A percentile compares a stretch with the other conserved stretches of the same genome.
Evolutionary conservation across 2,329 filamentous ascomycete genomes (phyloP).

Genomic region (Alternaria triticimaculans): DNA sequence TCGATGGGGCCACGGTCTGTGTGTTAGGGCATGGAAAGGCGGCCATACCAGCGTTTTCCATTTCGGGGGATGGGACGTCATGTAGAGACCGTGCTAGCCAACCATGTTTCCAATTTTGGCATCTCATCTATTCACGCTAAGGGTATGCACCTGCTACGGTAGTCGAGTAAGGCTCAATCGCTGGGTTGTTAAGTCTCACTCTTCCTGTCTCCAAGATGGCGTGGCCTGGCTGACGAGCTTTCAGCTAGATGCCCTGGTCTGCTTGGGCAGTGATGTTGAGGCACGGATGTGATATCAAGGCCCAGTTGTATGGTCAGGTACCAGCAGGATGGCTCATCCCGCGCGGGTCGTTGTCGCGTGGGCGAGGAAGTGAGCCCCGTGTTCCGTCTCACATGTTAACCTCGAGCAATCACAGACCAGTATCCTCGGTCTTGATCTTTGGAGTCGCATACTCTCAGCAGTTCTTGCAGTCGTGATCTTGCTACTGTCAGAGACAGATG

Average conservation of each 20-base stretch:
- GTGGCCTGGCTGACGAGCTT: not conserved
- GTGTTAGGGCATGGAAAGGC: not conserved
- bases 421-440: not conserved
- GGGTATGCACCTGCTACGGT: not conserved
- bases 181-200: not conserved
- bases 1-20: not conserved
- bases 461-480: not conserved
- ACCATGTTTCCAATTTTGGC: not conserved
- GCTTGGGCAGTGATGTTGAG: not conserved
- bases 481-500: not conserved
- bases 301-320: not conserved
- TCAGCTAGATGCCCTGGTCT: not conserved
- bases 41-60: not conserved
- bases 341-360: not conserved
- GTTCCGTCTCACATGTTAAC: not conserved
- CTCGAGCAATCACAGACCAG: not conserved
- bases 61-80: not conserved
- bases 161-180: not conserved
- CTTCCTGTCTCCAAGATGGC: not conserved
- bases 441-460: not conserved
- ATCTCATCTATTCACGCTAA: not conserved
- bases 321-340: not conserved
- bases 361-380: not conserved
- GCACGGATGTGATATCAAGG: not conserved
- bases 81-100: not conserved